Conservation (phyloP, 1,284 basidiomycete genomes). For the Rhodotorula mucilaginosa region DNA sequence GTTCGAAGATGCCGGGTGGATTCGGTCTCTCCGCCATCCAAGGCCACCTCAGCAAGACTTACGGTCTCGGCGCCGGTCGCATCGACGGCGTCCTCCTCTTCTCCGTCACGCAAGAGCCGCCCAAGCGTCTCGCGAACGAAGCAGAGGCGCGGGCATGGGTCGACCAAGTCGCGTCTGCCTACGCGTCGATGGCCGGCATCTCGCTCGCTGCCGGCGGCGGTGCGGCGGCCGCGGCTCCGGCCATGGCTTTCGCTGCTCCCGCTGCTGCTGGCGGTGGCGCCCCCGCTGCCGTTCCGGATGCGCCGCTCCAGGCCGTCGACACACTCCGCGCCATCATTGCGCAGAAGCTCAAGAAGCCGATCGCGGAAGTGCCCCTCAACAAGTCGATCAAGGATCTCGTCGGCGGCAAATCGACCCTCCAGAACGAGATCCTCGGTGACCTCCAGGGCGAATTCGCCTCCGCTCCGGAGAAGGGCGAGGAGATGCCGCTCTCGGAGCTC, state of each 20-base stretch:
- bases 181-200: slow-evolving; percentile 84
- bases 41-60: slow-evolving; percentile 78
- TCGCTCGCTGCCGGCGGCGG: slow-evolving; percentile 68
- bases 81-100: slow-evolving; percentile 88
- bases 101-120: slow-evolving; percentile 85
- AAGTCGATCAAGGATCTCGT: slow-evolving; percentile 99
- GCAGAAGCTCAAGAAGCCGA: slow-evolving; percentile 95
- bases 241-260: slow-evolving; percentile 52
- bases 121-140: slow-evolving; percentile 90
- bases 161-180: slow-evolving; percentile 76
- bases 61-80: slow-evolving; percentile 87
- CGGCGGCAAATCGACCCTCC: slow-evolving; percentile 92
- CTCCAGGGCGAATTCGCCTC: slow-evolving; percentile 55
- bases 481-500: slow-evolving; percentile 90
- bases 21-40: slow-evolving; percentile 96
- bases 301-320: slow-evolving; percentile 85
- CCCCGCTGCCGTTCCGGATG: slow-evolving; percentile 79
- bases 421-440: slow-evolving; percentile 46
- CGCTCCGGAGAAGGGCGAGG: slow-evolving; percentile 98
- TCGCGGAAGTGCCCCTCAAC: slow-evolving; percentile 81
- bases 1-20: slow-evolving; percentile 97
- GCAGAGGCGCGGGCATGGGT: slow-evolving; percentile 91
- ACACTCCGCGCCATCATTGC: slow-evolving; percentile 86
- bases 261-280: slow-evolving; percentile 57
- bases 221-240: slow-evolving; percentile 44